Evolutionary conservation across 176 grass and related monocot genomes (phyloP).

Genomic region (Paspalum vaginatum): DNA sequence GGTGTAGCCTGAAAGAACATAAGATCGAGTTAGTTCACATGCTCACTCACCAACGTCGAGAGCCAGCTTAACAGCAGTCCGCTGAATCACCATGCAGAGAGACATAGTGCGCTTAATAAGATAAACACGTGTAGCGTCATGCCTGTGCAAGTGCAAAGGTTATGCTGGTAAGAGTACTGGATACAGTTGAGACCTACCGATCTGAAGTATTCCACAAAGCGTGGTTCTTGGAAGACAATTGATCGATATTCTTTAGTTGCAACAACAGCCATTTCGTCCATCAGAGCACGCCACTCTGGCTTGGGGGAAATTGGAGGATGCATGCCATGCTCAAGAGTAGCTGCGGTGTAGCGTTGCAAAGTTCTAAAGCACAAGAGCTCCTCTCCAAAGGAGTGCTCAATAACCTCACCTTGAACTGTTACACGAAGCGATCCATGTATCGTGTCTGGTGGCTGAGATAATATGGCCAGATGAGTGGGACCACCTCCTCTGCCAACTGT

Average conservation of each 20-base stretch:
- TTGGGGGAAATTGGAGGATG: constrained; percentile 90
- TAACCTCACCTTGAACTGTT: constrained; percentile 96
- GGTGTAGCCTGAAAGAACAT: constrained; percentile 79
- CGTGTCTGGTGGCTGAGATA: constrained; percentile 92
- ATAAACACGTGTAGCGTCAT: background rate
- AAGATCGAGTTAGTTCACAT: constrained; percentile 16
- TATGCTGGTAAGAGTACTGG: constrained; percentile 15
- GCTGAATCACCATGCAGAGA: background rate
- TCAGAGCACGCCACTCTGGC: constrained; percentile 84
- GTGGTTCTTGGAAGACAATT: constrained; percentile 88
- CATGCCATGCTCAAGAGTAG: constrained; percentile 98
- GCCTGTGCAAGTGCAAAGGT: constrained; percentile 26
- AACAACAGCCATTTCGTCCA: constrained; percentile 92
- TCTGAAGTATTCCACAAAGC: constrained; percentile 97
- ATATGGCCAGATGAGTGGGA: constrained; percentile 93
- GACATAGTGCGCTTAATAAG: background rate
- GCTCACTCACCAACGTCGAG: constrained; percentile 1
- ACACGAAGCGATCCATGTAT: constrained; percentile 91
- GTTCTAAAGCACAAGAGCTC: constrained; percentile 96
- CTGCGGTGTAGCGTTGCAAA: constrained; percentile 90
- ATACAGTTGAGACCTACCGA: constrained; percentile 59
- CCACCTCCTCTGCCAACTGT: constrained; percentile 96
- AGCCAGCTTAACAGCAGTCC: background rate
- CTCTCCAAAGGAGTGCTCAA: constrained; percentile 95
- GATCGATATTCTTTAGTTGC: constrained; percentile 89